Base-by-base conservation (phyloP, 345 rosid genomes). In the Dovyalis caffra region DNA sequence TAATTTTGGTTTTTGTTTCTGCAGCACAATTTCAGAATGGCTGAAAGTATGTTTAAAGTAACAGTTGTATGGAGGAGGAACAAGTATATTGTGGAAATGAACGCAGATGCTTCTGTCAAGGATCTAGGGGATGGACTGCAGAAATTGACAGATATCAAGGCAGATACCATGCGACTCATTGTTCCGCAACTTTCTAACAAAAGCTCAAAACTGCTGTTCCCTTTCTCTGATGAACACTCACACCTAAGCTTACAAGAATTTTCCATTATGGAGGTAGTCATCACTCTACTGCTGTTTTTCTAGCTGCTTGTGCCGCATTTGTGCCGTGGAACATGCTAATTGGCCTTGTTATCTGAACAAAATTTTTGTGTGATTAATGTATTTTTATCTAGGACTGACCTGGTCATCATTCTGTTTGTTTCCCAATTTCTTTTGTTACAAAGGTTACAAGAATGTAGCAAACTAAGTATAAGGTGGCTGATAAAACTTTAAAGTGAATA, bases 161-260 rank as follows among this genome's bases (percentile, higher is more conserved):
- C 90, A 0, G 97, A 90, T 78, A 93, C 98, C 2, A 78, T 95
- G 84, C 86, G 88, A 69, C 76, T 95, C 26, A 86, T 95, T 70
- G 88, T 91, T 68, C 97, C 99, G 26, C 75, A 76, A 63, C 33
- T 77, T 61, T 77, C 87, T 35, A 76, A 80, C 43, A 90, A 91
- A 87, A 84, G 94, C 64, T 90, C 98, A 31, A 89, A 66, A 72
- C 76, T 93, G 88, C 45, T 95, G 20, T 82, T 72, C 76, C 99
- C 99, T 32, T 95, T 89, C 78, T 82, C 91, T 28, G 77, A 89
- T 64, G 87, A 83, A 4, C 89, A 91, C 77, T 88, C 91, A 0
- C 65, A 75, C 64, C 80, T 89, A 66, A 87, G 77, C 67, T 85
- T 95, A 85, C 89, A 69, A 9, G 88, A 84, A 68, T 82, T 88